Conservation (phyloP, 1,284 basidiomycete genomes). For the Tremellales sp. region DNA sequence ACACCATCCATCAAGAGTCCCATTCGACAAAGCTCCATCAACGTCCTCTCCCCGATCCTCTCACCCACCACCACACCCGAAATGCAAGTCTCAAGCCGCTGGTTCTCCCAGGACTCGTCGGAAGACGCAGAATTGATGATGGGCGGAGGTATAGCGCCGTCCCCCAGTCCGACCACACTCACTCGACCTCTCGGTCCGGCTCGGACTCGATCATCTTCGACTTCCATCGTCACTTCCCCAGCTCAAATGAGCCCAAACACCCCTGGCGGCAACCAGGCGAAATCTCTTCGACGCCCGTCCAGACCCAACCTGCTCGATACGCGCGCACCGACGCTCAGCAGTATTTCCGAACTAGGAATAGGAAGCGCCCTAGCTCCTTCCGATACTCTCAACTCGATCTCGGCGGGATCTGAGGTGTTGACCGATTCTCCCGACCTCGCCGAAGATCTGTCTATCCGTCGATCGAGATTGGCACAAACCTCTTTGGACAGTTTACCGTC, state of each 20-base stretch:
- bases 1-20: background rate
- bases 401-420: background rate
- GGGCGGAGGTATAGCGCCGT: background rate
- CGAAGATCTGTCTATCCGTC: background rate
- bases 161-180: no score
- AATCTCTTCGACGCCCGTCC: background rate
- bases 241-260: background rate
- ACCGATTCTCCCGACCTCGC: no score
- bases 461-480: background rate
- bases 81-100: constrained; percentile 13
- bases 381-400: background rate
- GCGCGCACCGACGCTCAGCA: no score
- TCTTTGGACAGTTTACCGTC: background rate
- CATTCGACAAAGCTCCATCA: background rate
- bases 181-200: background rate
- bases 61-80: background rate
- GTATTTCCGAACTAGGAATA: background rate
- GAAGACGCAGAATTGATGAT: background rate
- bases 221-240: no score
- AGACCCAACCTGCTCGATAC: no score
- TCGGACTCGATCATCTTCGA: background rate
- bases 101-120: constrained; percentile 10
- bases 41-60: background rate
- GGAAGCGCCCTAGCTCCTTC: background rate
- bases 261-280: background rate